A percentile compares a stretch with the other conserved stretches of the same genome.
Conservation (phyloP, 495 filamentous ascomycete genomes). For the Cercophora samala region DNA sequence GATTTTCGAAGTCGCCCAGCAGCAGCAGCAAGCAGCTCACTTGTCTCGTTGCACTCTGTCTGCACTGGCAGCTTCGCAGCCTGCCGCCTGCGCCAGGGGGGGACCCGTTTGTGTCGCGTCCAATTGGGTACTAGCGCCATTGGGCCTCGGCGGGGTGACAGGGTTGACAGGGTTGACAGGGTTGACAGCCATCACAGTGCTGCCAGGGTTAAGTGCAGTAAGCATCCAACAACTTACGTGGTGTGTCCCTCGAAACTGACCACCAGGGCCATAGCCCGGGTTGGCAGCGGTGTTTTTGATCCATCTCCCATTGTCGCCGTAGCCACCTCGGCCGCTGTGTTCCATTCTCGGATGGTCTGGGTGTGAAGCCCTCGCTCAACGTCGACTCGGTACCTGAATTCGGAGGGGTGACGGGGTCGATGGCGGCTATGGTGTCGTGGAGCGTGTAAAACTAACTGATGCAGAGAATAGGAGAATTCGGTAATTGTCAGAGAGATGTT, state of each 20-base stretch:
- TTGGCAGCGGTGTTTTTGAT: background rate
- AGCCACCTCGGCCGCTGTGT: background rate
- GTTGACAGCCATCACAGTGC: background rate
- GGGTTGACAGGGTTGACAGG: background rate
- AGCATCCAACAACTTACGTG: background rate
- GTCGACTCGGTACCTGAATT: background rate
- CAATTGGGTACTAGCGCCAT: background rate
- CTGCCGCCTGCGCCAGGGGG: background rate
- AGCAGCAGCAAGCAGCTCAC: too few relatives aligned
- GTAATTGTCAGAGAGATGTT: background rate
- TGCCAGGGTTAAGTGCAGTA: background rate
- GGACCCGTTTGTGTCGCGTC: background rate
- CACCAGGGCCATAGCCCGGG: background rate
- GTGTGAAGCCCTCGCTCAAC: background rate
- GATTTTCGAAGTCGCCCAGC: constrained; percentile 12
- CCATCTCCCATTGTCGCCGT: background rate
- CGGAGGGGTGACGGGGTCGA: background rate
- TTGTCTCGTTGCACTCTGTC: background rate
- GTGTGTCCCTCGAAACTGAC: background rate
- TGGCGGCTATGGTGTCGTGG: background rate
- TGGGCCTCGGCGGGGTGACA: background rate
- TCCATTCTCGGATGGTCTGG: background rate
- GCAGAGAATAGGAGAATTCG: background rate
- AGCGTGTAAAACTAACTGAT: background rate
- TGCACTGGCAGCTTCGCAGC: background rate